Evolutionary conservation across 208 protist species (phyloP).

Genomic region (Strigomonas galati): DNA sequence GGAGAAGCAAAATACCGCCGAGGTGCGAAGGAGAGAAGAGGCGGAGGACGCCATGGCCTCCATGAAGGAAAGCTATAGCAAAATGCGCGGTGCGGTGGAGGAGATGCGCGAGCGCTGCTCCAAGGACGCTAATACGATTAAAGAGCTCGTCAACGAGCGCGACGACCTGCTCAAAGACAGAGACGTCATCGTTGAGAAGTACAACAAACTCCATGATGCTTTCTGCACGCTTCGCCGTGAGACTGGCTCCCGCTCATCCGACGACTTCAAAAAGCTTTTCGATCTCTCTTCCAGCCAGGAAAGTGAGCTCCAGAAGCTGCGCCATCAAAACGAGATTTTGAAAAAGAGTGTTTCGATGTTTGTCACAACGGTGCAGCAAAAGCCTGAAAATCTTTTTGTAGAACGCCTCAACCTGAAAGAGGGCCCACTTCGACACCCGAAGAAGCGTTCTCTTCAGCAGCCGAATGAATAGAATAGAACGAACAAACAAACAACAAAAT

Average conservation of each 20-base stretch:
- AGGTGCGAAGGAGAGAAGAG: background rate
- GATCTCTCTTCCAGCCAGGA: slow-evolving; percentile 68
- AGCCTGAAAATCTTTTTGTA: slow-evolving; percentile 59
- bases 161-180: slow-evolving; percentile 60
- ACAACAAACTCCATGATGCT: slow-evolving; percentile 79
- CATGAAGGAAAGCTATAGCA: slow-evolving; percentile 33
- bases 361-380: slow-evolving; percentile 40
- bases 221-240: slow-evolving; percentile 55
- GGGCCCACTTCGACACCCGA: slow-evolving; percentile 76
- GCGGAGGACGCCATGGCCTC: slow-evolving; percentile 13
- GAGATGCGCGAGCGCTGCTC: slow-evolving; percentile 64
- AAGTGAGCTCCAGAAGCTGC: slow-evolving; percentile 64
- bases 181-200: slow-evolving; percentile 73
- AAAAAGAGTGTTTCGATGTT: slow-evolving; percentile 76
- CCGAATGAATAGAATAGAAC: background rate
- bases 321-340: slow-evolving; percentile 63
- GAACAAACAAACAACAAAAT: background rate
- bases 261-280: slow-evolving; percentile 56
- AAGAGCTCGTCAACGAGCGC: slow-evolving; percentile 46
- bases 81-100: slow-evolving; percentile 44
- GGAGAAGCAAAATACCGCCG: background rate
- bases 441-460: slow-evolving; percentile 38
- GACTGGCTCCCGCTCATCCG: slow-evolving; percentile 27
- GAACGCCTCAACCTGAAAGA: slow-evolving; percentile 74
- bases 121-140: slow-evolving; percentile 47